Base-by-base conservation (phyloP, 2,329 filamentous ascomycete species). In the Fusarium sulawesiense region DNA sequence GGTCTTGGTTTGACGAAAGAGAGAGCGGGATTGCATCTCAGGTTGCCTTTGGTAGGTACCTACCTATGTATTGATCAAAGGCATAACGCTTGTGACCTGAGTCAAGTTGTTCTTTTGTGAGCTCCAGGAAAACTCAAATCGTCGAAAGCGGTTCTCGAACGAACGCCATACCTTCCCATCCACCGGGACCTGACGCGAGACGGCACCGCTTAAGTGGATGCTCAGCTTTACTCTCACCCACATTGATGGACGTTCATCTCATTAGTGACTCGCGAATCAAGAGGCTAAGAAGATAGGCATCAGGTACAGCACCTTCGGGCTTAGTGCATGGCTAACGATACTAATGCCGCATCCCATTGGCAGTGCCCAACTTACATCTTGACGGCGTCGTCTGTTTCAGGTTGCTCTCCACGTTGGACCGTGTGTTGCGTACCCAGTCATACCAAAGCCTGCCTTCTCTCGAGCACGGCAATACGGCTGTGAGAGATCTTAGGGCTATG, bases 361-460 rank as follows among this genome's bases (percentile, higher is more conserved):
- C 42, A 62, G n/a, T 34, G 46, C 46, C 60, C 54, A 56, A 62
- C 57, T 70, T 61, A 49, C 54, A 61, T 51, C 41, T 55, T 32
- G 62, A 71, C 63, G 55, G 62, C 61, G 59, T 72, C 61, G 54
- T 65, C 56, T 60, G 72, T 74, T 74, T 74, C 72, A 74, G 72
- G 72, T 73, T 56, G 57, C 55, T 71, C 60, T 74, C 65, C 66
- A 54, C 56, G 58, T 71, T 70, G 65, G 60, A 62, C 62, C 62
- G 62, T 74, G 68, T 73, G 69, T 58, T 60, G 68, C 60, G 48
- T 61, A 47, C 44, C 46, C 37, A 37, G 30, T 30, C 25, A 25
- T 42, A 63, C 20, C 14, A 32, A 40, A 41, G 40, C 16, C 25
- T 46, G 20, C 45, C 40, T 25, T 32, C 37, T 27, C 58, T 41